These are phyloP conservation scores for Acorus calamus DNA, from an alignment of 106 monocot genomes.

Conservation along the genomic window DNA sequence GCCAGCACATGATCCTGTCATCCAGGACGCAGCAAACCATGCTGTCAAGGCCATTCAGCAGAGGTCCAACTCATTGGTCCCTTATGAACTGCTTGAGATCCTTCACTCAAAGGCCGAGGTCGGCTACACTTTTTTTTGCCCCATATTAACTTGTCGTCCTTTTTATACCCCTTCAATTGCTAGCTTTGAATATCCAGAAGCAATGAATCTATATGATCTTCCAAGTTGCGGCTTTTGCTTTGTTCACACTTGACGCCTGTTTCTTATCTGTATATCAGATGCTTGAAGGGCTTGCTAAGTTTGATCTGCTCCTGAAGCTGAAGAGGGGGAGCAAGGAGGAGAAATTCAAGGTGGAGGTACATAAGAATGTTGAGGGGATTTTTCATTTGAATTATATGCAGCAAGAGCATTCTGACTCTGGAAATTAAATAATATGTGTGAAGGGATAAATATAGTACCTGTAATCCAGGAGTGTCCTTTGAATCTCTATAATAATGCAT, in stretches of 20 bases:
- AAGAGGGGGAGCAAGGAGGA: conserved; percentile 80
- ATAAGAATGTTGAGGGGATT: conserved; percentile 67
- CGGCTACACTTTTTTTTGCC: not conserved
- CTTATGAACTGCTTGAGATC: conserved; percentile 78
- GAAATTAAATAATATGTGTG: no score
- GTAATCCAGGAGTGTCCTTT: no score
- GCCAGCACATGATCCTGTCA: conserved; percentile 61
- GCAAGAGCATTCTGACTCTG: conserved; percentile 31
- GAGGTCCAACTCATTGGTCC: conserved; percentile 51
- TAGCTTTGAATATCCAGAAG: no score
- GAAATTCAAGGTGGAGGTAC: conserved; percentile 81
- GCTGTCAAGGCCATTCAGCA: conserved; percentile 72
- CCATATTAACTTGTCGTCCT: not conserved
- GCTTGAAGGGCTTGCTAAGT: conserved; percentile 57
- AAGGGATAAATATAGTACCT: no score
- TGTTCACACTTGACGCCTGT: no score
- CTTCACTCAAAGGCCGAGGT: conserved; percentile 74
- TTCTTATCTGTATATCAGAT: conserved; percentile 30
- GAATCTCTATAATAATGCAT: no score
- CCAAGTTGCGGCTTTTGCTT: no score
- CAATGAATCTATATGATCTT: no score
- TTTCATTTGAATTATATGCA: conserved; percentile 62
- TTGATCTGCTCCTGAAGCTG: conserved; percentile 76
- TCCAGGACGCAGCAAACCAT: conserved; percentile 72
- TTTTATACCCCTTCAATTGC: no score